Base-by-base conservation (phyloP, 257 asterid species). In the Misopates orontium region DNA sequence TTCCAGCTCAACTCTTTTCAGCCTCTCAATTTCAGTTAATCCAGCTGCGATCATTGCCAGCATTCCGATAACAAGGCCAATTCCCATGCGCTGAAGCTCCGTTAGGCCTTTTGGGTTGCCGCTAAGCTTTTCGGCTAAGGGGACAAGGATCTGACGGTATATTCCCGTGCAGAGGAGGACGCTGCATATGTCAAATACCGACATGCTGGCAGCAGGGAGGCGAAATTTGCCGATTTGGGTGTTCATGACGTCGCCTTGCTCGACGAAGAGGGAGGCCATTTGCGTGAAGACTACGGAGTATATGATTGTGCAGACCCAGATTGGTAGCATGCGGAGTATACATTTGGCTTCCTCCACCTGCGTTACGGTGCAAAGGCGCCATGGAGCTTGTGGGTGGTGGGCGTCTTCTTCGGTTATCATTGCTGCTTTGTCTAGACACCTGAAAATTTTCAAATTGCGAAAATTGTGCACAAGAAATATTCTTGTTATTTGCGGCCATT, bases 1-100 rank as follows among this genome's bases (percentile, higher is more conserved):
- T 0, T 71, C 83, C 0, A 78, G 81, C 22, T 63, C 32, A 0
- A 75, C 84, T 4, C 74, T n/a, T 44, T 53, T 79, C 2, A 87
- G 85, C 15, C 96, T 55, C 0, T 62, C 66, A 0, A 69, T 49
- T 71, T 89, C 95, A 0, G 90, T 84, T 1, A 83, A 0, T 0
- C 88, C 95, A 0, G 96, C 96, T 15, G 90, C 88, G 52, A 86
- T 39, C 95, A 89, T 89, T 0, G 92, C 82, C 28, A 89, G 47
- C 78, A 86, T 66, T 41, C 85, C 94, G 51, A 91, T 84, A 22
- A 88, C 20, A 3, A 91, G 80, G 12, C 98, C 95, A 11, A 78
- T 77, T 0, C 98, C 98, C 95, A 91, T 91, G 51, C 98, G 77
- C 52, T 86, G 96, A 59, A 91, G 94, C 80, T 86, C 93, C 0